A percentile compares a stretch with the other conserved stretches of the same genome.
These are phyloP conservation scores for Paecilomyces fulvus DNA, from an alignment of 2,329 filamentous ascomycete genomes.

Conservation along the genomic window DNA sequence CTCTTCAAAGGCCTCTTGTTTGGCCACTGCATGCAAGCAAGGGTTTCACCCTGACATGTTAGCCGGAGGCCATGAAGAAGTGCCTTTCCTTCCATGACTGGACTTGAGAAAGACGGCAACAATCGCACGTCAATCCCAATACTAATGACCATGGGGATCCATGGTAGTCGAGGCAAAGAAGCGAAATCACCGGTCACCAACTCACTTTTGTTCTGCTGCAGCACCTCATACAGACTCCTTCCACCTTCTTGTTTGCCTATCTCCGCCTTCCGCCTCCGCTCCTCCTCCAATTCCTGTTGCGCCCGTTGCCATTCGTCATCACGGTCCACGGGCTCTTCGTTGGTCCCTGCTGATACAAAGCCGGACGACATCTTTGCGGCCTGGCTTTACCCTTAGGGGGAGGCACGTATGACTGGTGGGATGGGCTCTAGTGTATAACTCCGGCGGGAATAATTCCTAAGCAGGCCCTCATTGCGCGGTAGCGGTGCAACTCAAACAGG, in stretches of 20 bases:
- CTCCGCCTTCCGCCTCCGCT: slow-evolving; percentile 36
- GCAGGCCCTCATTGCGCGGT: background rate
- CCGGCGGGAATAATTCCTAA: background rate
- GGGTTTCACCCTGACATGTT: slow-evolving; percentile 32
- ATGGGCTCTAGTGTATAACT: background rate
- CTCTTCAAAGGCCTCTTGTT: slow-evolving; percentile 46
- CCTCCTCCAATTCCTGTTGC: slow-evolving; percentile 39
- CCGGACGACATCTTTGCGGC: slow-evolving; percentile 33
- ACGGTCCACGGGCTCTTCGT: slow-evolving; percentile 28
- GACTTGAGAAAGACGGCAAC: background rate
- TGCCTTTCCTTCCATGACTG: background rate
- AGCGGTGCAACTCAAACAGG: background rate
- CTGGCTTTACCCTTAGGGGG: slow-evolving; percentile 7
- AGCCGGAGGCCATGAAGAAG: slow-evolving; percentile 16
- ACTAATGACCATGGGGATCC: background rate
- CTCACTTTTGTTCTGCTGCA: slow-evolving; percentile 44
- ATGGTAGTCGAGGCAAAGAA: background rate
- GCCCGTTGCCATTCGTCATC: slow-evolving; percentile 38
- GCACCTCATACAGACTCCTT: slow-evolving; percentile 41
- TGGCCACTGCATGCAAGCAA: slow-evolving; percentile 28
- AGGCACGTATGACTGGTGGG: background rate
- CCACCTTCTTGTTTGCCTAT: slow-evolving; percentile 46
- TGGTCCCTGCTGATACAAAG: slow-evolving; percentile 38
- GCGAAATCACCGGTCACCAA: slow-evolving; percentile 4
- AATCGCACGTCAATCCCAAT: background rate